Evolutionary conservation across 345 rosid species (phyloP).

Genomic region (Dipteronia dyeriana): DNA sequence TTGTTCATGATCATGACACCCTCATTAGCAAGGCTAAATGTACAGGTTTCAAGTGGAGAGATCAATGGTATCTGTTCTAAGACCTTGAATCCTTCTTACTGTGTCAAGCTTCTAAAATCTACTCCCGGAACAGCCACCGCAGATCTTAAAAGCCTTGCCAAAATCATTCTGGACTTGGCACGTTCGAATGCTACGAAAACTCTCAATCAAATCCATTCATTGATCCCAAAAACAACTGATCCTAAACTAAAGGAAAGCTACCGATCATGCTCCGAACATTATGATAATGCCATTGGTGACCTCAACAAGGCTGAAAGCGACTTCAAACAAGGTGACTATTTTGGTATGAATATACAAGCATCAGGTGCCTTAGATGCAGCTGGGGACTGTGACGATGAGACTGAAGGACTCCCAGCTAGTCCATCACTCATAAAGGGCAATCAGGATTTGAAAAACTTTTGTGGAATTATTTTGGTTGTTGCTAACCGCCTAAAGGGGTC

Average conservation of each 20-base stretch:
- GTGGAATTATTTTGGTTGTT: neutral
- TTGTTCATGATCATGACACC: neutral
- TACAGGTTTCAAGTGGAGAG: neutral
- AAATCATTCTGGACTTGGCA: neutral
- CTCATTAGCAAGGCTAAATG: neutral
- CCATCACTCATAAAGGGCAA: neutral
- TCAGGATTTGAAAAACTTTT: neutral
- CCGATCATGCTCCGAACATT: conserved; percentile 11
- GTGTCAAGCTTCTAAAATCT: conserved; percentile 5
- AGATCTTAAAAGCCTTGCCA: conserved; percentile 11
- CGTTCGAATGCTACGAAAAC: neutral
- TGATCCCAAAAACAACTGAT: neutral
- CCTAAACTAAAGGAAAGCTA: conserved; percentile 10
- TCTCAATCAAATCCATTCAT: neutral
- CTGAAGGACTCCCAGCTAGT: neutral
- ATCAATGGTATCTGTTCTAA: conserved; percentile 3
- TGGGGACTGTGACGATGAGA: neutral
- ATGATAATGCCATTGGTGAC: neutral
- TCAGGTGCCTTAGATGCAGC: conserved; percentile 10
- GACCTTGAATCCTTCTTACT: neutral
- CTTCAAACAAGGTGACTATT: conserved; percentile 10
- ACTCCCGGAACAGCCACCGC: neutral
- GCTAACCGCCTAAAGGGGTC: neutral
- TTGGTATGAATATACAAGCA: neutral
- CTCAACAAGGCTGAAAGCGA: conserved; percentile 1